These are phyloP conservation scores for Austroboletus eburneus DNA, from an alignment of 768 basidiomycete species.

Conservation along the genomic window DNA sequence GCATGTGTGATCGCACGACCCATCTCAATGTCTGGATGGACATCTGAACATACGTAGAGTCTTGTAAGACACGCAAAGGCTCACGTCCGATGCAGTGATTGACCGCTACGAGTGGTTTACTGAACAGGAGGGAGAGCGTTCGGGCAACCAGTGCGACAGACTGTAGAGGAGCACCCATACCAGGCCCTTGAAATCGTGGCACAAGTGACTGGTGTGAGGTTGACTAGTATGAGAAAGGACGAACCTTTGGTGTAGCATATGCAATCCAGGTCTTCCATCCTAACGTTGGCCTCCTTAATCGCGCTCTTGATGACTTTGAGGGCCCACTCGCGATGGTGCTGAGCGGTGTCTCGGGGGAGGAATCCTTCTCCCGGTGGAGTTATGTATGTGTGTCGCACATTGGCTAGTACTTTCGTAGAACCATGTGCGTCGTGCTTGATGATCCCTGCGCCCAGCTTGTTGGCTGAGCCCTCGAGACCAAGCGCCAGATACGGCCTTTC, in stretches of 20 bases:
- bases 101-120: conserved; percentile 94
- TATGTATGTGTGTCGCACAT: conserved; percentile 97
- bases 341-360: conserved; percentile 90
- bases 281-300: conserved; percentile 59
- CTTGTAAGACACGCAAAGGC: background rate
- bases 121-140: conserved; percentile 80
- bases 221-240: conserved; percentile 5
- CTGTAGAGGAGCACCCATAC: conserved; percentile 97
- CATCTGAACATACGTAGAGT: background rate
- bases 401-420: conserved; percentile 75
- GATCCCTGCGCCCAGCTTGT: conserved; percentile 93
- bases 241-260: conserved; percentile 96
- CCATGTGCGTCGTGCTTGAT: conserved; percentile 79
- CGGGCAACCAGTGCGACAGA: conserved; percentile 93
- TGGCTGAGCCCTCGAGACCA: conserved; percentile 96
- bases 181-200: conserved; percentile 64
- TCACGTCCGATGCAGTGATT: conserved; percentile 99
- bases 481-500: conserved; percentile 78
- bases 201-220: background rate
- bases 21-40: conserved; percentile 89
- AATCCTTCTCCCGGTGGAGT: conserved; percentile 99
- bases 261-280: conserved; percentile 80
- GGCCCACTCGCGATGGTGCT: conserved; percentile 94
- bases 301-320: conserved; percentile 77
- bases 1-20: conserved; percentile 93